Base-by-base conservation (phyloP, 83 land plant species). In the Isoetes engelmannii region DNA sequence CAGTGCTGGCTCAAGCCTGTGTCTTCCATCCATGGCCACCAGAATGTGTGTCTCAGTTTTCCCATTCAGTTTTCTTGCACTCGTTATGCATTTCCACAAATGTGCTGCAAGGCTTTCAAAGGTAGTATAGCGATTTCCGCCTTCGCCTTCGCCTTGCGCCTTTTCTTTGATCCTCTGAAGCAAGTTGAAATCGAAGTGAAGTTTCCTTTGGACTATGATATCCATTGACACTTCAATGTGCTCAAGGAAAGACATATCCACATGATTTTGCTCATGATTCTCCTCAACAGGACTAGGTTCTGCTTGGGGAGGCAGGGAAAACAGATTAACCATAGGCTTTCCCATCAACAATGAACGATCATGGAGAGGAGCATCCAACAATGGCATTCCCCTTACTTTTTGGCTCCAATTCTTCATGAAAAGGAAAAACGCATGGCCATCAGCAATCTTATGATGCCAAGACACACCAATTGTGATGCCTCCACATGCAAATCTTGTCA, bases 371-470 rank as follows among this genome's bases (percentile, higher is more conserved):
- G 45, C 28, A 3, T 46, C 67, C n/a, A 4, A n/a, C 48, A 43
- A 61, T 44, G 6, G 72, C 47, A 17, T n/a, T 17, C 63, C 69
- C n/a, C 61, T 15, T 4, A 45, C 62, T 10, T 44, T 8, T 48
- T 42, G 42, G n/a, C 65, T 62, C 79, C 79, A 76, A 5, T 67
- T 54, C n/a, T 44, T 45, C 18, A 64, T 45, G 54, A 76, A 76
- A n/a, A 47, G 2, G 61, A 67, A 48, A 53, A 65, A 57, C 5
- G 79, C 46, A 42, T 70, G 79, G 55, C 75, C 79, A 48, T 76
- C 79, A 43, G 61, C 75, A 8, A 71, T 68, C 37, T 55, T 65
- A 48, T 76, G 79, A 63, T 70, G 68, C 1, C 47, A 47, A 6
- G 79, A 47, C 44, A 45, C 10, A 7, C 68, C 73, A 43, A 76